Conservation (phyloP, 23 red algal genomes). For the Gracilariopsis chorda region DNA sequence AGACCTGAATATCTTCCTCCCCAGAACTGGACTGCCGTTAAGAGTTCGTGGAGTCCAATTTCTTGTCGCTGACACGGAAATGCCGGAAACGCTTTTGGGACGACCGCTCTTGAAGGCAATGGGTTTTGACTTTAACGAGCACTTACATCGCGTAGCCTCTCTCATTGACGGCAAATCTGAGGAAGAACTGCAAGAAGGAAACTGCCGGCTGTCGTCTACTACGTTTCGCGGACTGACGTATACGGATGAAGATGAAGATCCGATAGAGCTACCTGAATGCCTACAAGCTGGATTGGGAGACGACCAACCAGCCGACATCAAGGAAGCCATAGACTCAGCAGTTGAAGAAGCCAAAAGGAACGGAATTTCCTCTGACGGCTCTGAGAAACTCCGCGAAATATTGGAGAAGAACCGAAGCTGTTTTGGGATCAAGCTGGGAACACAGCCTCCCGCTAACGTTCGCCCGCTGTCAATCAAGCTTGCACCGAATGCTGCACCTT, state of each 20-base stretch:
- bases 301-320: background rate
- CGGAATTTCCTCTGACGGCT: background rate
- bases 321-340: background rate
- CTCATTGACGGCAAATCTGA: background rate
- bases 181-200: background rate
- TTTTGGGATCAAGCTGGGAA: slow-evolving; percentile 4
- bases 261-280: background rate
- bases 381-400: background rate
- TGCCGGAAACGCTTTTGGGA: background rate
- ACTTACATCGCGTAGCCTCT: background rate
- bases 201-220: background rate
- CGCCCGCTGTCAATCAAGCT: background rate
- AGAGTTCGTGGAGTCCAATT: background rate
- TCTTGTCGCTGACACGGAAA: background rate
- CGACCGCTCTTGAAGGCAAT: background rate
- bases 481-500: background rate
- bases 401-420: background rate
- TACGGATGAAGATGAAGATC: background rate
- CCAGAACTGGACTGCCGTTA: background rate
- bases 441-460: slow-evolving; percentile 3
- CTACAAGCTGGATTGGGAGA: background rate
- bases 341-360: background rate
- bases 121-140: background rate
- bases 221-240: background rate
- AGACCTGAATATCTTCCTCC: background rate